Percentiles rank a stretch among this genome's conserved stretches.
Evolutionary conservation across 2,329 filamentous ascomycete genomes (phyloP).

Genomic region (Nemania bipapillata): DNA sequence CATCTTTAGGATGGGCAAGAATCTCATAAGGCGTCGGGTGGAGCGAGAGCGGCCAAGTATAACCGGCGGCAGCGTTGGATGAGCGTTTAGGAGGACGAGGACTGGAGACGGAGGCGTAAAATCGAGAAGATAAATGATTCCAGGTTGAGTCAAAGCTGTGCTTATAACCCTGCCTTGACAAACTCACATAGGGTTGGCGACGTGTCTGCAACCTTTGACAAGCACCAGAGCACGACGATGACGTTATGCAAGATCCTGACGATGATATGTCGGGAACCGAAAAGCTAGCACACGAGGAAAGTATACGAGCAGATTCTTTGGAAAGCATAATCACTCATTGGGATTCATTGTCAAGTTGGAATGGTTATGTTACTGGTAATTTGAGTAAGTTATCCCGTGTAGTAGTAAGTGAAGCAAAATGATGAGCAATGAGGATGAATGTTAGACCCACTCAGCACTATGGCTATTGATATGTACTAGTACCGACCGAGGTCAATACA

Average conservation of each 20-base stretch:
- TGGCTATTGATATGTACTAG: no score
- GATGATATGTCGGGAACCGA: constrained; percentile 34
- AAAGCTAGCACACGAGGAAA: constrained; percentile 45
- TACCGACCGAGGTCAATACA: no score
- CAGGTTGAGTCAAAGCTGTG: not conserved
- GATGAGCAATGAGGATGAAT: not conserved
- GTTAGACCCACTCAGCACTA: not conserved
- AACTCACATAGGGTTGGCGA: constrained; percentile 5
- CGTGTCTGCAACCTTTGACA: constrained; percentile 28
- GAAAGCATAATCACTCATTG: constrained; percentile 45
- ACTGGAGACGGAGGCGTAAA: constrained; percentile 47
- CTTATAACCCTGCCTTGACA: not conserved
- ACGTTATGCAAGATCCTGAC: constrained; percentile 44
- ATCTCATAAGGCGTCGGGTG: constrained; percentile 90
- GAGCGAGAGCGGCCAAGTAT: constrained; percentile 59
- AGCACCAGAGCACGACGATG: constrained; percentile 43
- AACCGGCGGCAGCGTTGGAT: constrained; percentile 33
- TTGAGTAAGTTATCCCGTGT: not conserved
- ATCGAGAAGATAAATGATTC: constrained; percentile 21
- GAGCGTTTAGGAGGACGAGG: constrained; percentile 33
- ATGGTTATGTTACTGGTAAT: constrained; percentile 11
- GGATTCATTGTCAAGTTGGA: constrained; percentile 35
- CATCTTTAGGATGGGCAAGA: constrained; percentile 68
- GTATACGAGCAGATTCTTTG: constrained; percentile 47
- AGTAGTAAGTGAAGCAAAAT: constrained; percentile 1